phyloP scores from a whole-genome alignment of 345 rosid genomes.

The Eutrema yunnanense region DNA sequence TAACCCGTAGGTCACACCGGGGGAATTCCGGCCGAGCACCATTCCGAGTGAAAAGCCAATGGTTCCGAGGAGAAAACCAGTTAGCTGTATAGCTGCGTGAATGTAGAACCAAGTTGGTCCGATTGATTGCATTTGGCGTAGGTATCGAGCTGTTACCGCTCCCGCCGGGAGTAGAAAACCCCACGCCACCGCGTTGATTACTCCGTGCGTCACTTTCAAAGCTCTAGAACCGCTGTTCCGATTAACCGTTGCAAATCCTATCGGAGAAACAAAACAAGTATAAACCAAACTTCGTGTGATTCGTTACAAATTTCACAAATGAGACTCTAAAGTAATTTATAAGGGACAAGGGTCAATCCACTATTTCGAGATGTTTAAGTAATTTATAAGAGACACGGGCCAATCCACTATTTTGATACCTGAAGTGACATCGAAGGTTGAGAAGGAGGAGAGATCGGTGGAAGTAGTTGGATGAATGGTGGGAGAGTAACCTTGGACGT shows the following conservation, averaged over 20 bases:
- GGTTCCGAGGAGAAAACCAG: slow-evolving; percentile 54
- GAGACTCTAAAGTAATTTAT: not conserved
- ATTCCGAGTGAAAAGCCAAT: slow-evolving; percentile 74
- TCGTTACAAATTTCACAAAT: not conserved
- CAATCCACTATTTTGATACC: slow-evolving; percentile 20
- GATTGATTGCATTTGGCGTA: slow-evolving; percentile 56
- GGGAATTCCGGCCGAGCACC: slow-evolving; percentile 59
- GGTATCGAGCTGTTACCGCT: slow-evolving; percentile 62
- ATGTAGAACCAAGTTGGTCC: slow-evolving; percentile 90
- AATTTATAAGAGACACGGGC: not conserved
- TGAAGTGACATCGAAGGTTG: slow-evolving; percentile 70
- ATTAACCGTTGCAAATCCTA: slow-evolving; percentile 24
- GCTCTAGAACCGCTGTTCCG: slow-evolving; percentile 30
- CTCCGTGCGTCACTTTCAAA: slow-evolving; percentile 53
- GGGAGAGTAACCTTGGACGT: slow-evolving; percentile 96
- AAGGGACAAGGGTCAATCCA: too few species aligned
- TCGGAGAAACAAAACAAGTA: not conserved
- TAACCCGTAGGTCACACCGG: slow-evolving; percentile 60
- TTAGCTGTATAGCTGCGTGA: slow-evolving; percentile 65
- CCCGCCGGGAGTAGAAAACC: slow-evolving; percentile 74
- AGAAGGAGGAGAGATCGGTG: slow-evolving; percentile 66
- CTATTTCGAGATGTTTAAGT: not conserved
- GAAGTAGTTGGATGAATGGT: slow-evolving; percentile 91
- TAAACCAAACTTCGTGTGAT: not conserved
- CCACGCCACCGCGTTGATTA: slow-evolving; percentile 68